Evolutionary conservation across 179 eudicot genomes (phyloP).

Genomic region (Drosera spatulata): DNA sequence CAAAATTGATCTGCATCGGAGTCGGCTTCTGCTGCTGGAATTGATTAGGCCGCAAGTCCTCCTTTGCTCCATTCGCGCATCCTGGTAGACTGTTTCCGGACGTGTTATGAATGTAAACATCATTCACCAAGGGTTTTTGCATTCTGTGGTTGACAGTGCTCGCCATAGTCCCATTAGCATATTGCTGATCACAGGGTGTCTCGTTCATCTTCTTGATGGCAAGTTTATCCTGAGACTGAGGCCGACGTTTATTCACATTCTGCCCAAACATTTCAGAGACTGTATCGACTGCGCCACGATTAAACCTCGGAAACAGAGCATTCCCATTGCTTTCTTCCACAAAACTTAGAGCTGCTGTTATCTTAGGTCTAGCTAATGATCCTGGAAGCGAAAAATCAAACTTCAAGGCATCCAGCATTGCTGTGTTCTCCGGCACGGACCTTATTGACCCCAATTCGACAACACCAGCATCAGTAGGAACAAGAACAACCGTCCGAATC

Average conservation of each 20-base stretch:
- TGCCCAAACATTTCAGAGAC: constrained; percentile 70
- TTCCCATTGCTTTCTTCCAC: constrained; percentile 20
- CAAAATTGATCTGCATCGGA: constrained; percentile 68
- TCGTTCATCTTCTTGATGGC: constrained; percentile 63
- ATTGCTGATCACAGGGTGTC: constrained; percentile 22
- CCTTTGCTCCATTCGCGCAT: constrained; percentile 30
- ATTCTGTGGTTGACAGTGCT: too few species aligned
- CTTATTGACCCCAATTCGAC: constrained; percentile 81
- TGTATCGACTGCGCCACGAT: constrained; percentile 19
- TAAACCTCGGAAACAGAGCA: constrained; percentile 10
- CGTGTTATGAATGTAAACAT: constrained; percentile 27
- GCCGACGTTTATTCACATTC: constrained; percentile 27
- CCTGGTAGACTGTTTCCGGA: constrained; percentile 20
- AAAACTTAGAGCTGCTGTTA: constrained; percentile 7
- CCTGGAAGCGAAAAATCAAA: constrained; percentile 34
- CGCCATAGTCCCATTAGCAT: too few species aligned
- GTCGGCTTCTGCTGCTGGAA: constrained; percentile 42
- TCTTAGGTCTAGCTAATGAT: constrained; percentile 15
- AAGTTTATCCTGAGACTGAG: constrained; percentile 60
- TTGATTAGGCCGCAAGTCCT: constrained; percentile 34
- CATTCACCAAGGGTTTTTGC: constrained; percentile 1
- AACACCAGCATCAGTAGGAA: constrained; percentile 82
- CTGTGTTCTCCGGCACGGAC: constrained; percentile 40
- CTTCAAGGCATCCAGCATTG: constrained; percentile 43
- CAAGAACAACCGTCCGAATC: constrained; percentile 63